Evolutionary conservation across 148 eudicot species (phyloP).

Genomic region (Rhododendron ovatum): DNA sequence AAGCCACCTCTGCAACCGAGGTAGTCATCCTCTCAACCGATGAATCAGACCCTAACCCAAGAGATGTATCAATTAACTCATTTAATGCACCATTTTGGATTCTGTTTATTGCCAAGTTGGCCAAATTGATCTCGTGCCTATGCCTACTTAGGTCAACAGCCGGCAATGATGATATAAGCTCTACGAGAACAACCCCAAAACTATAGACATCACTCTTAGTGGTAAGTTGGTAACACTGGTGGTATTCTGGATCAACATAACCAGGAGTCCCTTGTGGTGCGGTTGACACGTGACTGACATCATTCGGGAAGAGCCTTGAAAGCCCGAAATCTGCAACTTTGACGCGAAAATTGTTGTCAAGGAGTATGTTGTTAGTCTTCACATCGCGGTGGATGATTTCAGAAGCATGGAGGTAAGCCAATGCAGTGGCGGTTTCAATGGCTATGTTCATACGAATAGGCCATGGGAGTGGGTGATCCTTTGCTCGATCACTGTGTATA

Average conservation of each 20-base stretch:
- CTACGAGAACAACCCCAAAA: too few species aligned
- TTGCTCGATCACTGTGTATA: constrained; percentile 25
- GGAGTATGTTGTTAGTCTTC: constrained; percentile 1
- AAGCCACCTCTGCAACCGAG: too few species aligned
- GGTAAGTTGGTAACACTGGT: too few species aligned
- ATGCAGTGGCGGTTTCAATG: constrained; percentile 38
- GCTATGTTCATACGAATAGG: constrained; percentile 37
- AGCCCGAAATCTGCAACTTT: constrained; percentile 46
- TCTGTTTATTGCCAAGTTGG: constrained; percentile 27
- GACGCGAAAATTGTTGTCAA: constrained; percentile 25
- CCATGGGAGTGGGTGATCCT: constrained; percentile 27
- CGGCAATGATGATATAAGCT: too few species aligned
- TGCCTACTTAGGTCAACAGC: too few species aligned
- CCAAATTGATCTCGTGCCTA: constrained; percentile 3
- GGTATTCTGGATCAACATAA: too few species aligned
- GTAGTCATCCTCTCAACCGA: too few species aligned
- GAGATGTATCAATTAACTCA: too few species aligned
- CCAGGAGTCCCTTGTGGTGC: too few species aligned
- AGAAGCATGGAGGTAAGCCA: constrained; percentile 13
- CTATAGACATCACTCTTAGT: too few species aligned
- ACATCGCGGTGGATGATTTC: constrained; percentile 6
- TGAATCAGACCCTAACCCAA: too few species aligned
- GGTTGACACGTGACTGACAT: constrained; percentile 6
- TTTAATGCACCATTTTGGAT: too few species aligned
- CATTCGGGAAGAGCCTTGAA: constrained; percentile 23